Conservation (phyloP, 148 eudicot species). For the Camellia sinensis region DNA sequence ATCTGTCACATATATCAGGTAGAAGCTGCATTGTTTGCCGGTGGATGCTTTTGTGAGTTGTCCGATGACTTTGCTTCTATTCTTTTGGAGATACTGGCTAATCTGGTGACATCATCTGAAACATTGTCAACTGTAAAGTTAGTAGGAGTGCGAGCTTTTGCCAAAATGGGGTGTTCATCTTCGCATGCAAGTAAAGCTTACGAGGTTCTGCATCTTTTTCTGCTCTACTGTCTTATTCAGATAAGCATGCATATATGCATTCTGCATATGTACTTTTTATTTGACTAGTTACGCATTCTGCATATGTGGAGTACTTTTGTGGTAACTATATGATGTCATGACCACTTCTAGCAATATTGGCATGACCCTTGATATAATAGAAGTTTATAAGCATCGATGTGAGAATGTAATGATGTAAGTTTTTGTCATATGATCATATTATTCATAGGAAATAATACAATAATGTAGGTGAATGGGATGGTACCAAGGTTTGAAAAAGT, state of each 20-base stretch:
- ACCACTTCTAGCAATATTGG: not conserved
- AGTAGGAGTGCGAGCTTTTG: constrained; percentile 55
- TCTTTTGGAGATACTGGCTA: constrained; percentile 58
- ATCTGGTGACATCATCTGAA: constrained; percentile 39
- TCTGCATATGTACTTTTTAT: not conserved
- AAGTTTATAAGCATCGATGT: not conserved
- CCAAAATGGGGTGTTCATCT: constrained; percentile 48
- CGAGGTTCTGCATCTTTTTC: constrained; percentile 46
- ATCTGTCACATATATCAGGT: constrained; percentile 40
- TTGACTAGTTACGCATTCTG: not conserved
- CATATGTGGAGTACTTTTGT: not conserved
- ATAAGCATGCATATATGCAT: not conserved
- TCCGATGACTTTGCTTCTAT: constrained; percentile 75
- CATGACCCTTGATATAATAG: not conserved
- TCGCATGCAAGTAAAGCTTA: constrained; percentile 54
- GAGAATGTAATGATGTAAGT: not conserved
- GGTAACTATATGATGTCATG: not conserved
- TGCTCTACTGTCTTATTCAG: not conserved
- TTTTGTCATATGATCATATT: not conserved
- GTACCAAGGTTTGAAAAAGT: no score
- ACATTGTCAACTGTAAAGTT: constrained; percentile 37
- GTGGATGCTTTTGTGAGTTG: constrained; percentile 65
- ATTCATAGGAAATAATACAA: not conserved
- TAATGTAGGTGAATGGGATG: no score
- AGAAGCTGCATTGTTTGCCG: constrained; percentile 79